phyloP scores from a whole-genome alignment of 2,329 filamentous ascomycete genomes.

The Colletotrichum spaethianum region DNA sequence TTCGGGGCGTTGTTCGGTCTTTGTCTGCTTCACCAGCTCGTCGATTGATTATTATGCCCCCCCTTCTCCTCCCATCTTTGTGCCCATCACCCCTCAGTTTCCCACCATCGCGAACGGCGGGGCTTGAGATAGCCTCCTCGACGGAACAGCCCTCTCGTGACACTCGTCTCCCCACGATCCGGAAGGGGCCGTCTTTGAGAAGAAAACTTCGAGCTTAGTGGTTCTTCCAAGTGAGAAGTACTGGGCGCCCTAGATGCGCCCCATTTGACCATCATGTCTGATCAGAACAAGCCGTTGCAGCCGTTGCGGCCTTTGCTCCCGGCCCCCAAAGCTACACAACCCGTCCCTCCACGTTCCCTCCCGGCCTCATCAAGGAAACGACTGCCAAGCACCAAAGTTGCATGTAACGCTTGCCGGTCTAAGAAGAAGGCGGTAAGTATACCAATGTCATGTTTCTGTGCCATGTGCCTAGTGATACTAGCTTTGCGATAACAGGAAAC shows the following conservation, averaged over 20 bases:
- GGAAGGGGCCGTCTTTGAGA: background rate
- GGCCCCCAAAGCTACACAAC: conserved; percentile 18
- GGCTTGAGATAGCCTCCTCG: background rate
- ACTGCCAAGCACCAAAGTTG: conserved; percentile 35
- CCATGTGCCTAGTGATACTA: background rate
- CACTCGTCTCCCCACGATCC: background rate
- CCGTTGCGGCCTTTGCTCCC: conserved; percentile 34
- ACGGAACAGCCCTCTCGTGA: conserved; percentile 9
- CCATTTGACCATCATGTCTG: conserved; percentile 16
- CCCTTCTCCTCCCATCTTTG: background rate
- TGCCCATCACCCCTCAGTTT: conserved; percentile 34
- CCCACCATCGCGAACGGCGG: conserved; percentile 11
- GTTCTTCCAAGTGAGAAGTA: background rate
- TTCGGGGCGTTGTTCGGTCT: background rate
- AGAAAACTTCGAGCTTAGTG: background rate
- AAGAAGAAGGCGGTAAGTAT: conserved; percentile 44
- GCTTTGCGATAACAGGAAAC: background rate
- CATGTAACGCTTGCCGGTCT: conserved; percentile 45
- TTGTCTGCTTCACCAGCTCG: conserved; percentile 14
- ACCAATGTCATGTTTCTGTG: background rate
- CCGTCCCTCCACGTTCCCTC: conserved; percentile 6
- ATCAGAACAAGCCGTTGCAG: conserved; percentile 18
- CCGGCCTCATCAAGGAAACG: conserved; percentile 21
- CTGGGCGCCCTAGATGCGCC: conserved; percentile 5
- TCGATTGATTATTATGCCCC: conserved; percentile 34